Conservation (phyloP, 441 rosid genomes). For the Theobroma grandiflorum region DNA sequence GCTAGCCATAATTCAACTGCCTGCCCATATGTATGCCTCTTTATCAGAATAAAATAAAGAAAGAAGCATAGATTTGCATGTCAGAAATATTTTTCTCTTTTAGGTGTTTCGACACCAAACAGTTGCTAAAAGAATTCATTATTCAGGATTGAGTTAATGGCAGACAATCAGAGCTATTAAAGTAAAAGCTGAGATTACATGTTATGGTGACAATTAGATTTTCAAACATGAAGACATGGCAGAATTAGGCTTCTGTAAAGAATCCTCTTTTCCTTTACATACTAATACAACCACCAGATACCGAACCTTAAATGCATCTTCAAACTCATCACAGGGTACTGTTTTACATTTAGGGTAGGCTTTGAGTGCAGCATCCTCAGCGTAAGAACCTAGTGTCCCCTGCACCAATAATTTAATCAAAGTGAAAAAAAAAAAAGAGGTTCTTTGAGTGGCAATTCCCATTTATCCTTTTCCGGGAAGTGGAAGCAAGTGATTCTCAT, state of each 20-base stretch:
- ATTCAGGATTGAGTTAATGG: not conserved
- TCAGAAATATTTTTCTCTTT: not conserved
- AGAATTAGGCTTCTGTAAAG: not conserved
- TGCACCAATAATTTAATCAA: constrained; percentile 30
- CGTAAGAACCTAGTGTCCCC: constrained; percentile 60
- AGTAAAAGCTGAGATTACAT: not conserved
- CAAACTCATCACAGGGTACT: constrained; percentile 60
- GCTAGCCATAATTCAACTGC: constrained; percentile 66
- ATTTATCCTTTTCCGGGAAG: constrained; percentile 3
- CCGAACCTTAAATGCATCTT: constrained; percentile 65
- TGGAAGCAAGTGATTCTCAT: not conserved
- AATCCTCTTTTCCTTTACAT: not conserved
- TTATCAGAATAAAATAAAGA: not conserved
- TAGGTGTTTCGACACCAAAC: not conserved
- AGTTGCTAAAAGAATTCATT: not conserved
- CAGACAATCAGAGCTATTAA: not conserved
- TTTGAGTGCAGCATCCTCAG: constrained; percentile 69
- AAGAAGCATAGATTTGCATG: constrained; percentile 23
- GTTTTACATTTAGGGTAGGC: constrained; percentile 67
- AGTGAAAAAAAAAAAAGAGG: not conserved
- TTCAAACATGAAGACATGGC: too few species aligned
- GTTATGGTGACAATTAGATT: not conserved
- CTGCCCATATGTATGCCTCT: constrained; percentile 35
- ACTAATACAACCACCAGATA: constrained; percentile 2
- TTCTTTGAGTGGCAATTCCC: constrained; percentile 14